Evolutionary conservation across 2,329 filamentous ascomycete species (phyloP).

Genomic region (Geosmithia morbida): DNA sequence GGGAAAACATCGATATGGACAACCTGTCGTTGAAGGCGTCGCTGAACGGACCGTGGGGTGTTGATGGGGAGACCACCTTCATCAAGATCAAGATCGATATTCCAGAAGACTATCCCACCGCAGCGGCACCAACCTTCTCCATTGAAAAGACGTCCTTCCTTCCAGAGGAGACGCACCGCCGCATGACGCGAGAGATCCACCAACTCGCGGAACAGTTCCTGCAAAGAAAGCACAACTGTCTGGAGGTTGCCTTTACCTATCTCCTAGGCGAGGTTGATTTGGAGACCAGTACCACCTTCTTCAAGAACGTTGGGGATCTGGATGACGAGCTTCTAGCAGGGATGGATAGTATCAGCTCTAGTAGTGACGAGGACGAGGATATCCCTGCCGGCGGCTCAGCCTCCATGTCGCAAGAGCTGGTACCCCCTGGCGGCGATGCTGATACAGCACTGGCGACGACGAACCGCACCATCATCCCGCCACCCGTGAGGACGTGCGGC

Average conservation of each 20-base stretch:
- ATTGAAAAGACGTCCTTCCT: conserved; percentile 50
- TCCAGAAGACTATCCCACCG: conserved; percentile 42
- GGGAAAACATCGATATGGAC: conserved; percentile 52
- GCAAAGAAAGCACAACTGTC: conserved; percentile 43
- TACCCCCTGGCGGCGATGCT: conserved; percentile 31
- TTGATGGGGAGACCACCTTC: conserved; percentile 39
- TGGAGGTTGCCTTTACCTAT: conserved; percentile 48
- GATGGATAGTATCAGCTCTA: conserved; percentile 64
- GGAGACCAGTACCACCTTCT: conserved; percentile 43
- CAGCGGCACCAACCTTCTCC: conserved; percentile 40
- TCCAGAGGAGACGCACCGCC: conserved; percentile 35
- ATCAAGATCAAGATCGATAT: conserved; percentile 48
- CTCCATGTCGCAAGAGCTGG: conserved; percentile 48
- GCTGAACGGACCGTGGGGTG: conserved; percentile 50
- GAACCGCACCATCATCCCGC: conserved; percentile 38
- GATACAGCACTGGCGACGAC: conserved; percentile 37
- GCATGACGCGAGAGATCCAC: conserved; percentile 38
- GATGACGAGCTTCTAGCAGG: conserved; percentile 32
- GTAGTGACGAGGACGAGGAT: conserved; percentile 61
- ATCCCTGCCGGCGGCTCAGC: conserved; percentile 37
- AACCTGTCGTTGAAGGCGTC: conserved; percentile 43
- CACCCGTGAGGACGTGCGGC: conserved; percentile 42
- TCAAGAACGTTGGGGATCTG: conserved; percentile 49
- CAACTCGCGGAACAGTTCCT: conserved; percentile 41
- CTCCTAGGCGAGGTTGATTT: conserved; percentile 48